These are phyloP conservation scores for Nigrospora oryzae DNA, from an alignment of 2,329 filamentous ascomycete species.

Conservation along the genomic window DNA sequence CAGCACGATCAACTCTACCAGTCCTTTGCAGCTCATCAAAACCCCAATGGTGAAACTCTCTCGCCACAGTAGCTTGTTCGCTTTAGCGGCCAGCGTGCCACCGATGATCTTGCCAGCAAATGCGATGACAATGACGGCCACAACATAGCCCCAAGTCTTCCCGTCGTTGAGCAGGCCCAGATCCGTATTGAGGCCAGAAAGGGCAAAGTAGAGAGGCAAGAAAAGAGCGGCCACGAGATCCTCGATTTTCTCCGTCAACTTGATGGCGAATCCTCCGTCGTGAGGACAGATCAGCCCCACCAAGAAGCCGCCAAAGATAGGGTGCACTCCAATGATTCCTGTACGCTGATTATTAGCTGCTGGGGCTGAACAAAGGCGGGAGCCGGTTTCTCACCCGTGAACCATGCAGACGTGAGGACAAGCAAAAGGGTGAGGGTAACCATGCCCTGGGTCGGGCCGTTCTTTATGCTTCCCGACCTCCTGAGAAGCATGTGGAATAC, in stretches of 20 bases:
- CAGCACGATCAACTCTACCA: slow-evolving; percentile 91
- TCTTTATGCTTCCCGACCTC: slow-evolving; percentile 69
- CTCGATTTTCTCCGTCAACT: slow-evolving; percentile 88
- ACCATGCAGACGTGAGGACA: slow-evolving; percentile 58
- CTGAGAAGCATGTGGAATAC: slow-evolving; percentile 66
- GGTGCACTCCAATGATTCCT: slow-evolving; percentile 81
- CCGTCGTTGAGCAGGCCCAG: slow-evolving; percentile 75
- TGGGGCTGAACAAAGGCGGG: not conserved
- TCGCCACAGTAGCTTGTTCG: slow-evolving; percentile 76
- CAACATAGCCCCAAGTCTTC: slow-evolving; percentile 81
- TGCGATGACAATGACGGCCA: slow-evolving; percentile 73
- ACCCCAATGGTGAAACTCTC: slow-evolving; percentile 83
- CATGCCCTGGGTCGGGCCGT: slow-evolving; percentile 79
- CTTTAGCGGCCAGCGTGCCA: slow-evolving; percentile 67
- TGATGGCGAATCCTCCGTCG: slow-evolving; percentile 83
- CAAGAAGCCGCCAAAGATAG: slow-evolving; percentile 90
- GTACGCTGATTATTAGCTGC: slow-evolving; percentile 48
- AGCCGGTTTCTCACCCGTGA: slow-evolving; percentile 30
- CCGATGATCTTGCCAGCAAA: slow-evolving; percentile 81
- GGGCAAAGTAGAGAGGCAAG: slow-evolving; percentile 84
- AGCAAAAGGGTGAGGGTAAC: slow-evolving; percentile 77
- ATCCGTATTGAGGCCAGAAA: slow-evolving; percentile 84
- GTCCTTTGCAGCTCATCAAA: slow-evolving; percentile 93
- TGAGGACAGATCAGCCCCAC: slow-evolving; percentile 85
- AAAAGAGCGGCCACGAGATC: slow-evolving; percentile 81